Evolutionary conservation across 2,329 filamentous ascomycete genomes (phyloP), one percentile per base, ranked within the genome.

Genomic region (Elsinoe fawcettii): DNA sequence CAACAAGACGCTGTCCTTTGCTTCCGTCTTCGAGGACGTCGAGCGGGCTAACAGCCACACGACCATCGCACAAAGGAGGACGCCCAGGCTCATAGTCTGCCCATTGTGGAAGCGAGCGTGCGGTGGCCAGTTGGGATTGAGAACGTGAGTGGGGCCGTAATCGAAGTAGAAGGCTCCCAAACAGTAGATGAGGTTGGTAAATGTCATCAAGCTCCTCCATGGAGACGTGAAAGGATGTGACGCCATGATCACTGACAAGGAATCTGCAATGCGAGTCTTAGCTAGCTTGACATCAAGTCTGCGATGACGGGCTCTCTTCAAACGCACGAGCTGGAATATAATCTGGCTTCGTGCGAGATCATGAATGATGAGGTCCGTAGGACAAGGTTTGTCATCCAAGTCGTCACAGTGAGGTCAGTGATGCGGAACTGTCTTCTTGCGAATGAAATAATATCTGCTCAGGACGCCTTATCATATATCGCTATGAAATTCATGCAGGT

Each of bases 71-170:
- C 72, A 71, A 7, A 74, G 65, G 16, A 65, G 54, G 0, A 73
- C 60, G 1, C 73, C 73, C 57, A 73, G 69, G 5, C 68, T 68
- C 73, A 77, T 75, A 20, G 74, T 77, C 62, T 77, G 75, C 0
- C 73, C 75, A 60, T 76, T 76, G 65, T 78, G 75, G 65, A 75
- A 77, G 60, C 71, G 70, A 12, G 75, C 76, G 62, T 78, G 75
- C 0, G 73, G 73, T 1, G 73, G 69, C 75, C 75, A 77, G 55
- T 63, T 63, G 0, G 74, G 74, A 62, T 78, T 77, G 57, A 69
- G 66, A 60, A 78, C 66, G 66, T 77, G 75, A 0, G 75, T 76
- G 43, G 73, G 14, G 9, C 46, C 46, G 32, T 44, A 44, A 18
- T 44, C 41, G 18, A 23, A 11, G 14, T 11, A 11, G 18, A 44